Evolutionary conservation across 106 monocot species (phyloP).

Genomic region (Acorus calamus): DNA sequence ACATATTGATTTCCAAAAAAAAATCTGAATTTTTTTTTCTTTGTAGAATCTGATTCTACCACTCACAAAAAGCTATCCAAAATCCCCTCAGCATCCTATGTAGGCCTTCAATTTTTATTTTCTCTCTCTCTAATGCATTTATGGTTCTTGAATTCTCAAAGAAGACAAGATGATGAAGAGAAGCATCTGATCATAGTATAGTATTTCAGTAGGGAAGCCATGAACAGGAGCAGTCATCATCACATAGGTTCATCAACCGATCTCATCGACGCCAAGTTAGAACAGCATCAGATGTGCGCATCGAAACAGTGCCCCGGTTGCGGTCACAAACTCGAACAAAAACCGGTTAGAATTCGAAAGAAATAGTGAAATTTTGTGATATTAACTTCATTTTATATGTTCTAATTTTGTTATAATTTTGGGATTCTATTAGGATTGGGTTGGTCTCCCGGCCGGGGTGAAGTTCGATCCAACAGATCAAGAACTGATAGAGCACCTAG

Average conservation of each 20-base stretch:
- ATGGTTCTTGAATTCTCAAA: too few species aligned
- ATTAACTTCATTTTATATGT: background rate
- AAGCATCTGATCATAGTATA: too few species aligned
- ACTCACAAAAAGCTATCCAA: too few species aligned
- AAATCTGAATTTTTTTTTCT: too few species aligned
- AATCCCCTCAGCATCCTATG: too few species aligned
- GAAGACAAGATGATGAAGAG: too few species aligned
- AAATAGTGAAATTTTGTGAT: background rate
- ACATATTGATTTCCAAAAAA: too few species aligned
- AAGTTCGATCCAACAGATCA: conserved; percentile 96
- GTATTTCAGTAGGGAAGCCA: conserved; percentile 2
- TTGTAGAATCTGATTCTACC: too few species aligned
- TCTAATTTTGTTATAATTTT: background rate
- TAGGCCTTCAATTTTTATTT: too few species aligned
- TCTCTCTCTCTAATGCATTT: too few species aligned
- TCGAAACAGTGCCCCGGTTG: conserved; percentile 68
- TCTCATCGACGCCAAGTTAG: conserved; percentile 77
- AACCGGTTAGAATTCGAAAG: conserved; percentile 26
- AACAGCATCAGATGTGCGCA: conserved; percentile 52
- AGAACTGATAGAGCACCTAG: conserved; percentile 81
- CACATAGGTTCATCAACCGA: conserved; percentile 29
- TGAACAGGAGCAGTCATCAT: conserved; percentile 16
- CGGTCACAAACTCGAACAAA: conserved; percentile 56
- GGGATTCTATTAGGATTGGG: conserved; percentile 43
- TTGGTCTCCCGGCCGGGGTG: conserved; percentile 66